These are phyloP conservation scores for Yueomyces sinensis DNA, from an alignment of 805 yeast species.

Conservation along the genomic window DNA sequence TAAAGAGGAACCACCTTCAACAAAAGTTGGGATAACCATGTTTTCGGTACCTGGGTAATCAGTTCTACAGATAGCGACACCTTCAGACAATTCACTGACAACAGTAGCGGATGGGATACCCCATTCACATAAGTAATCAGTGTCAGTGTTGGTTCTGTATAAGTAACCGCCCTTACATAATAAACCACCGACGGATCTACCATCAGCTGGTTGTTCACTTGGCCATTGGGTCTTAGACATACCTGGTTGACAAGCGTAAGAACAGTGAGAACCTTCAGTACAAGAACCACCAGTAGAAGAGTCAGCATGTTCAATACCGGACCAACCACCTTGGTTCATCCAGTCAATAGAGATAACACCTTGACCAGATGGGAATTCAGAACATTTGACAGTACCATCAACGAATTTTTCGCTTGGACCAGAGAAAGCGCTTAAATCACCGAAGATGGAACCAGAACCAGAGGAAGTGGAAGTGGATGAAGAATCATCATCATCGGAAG, in stretches of 20 bases:
- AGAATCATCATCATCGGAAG: too few species aligned
- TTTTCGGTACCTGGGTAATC: slow-evolving; percentile 99
- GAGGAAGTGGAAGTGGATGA: slow-evolving; percentile 24
- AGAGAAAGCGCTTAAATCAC: slow-evolving; percentile 47
- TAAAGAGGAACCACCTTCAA: slow-evolving; percentile 50
- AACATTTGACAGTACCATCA: slow-evolving; percentile 62
- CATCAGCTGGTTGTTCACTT: slow-evolving; percentile 69
- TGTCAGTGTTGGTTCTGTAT: slow-evolving; percentile 63
- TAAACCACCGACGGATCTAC: slow-evolving; percentile 93
- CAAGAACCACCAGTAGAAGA: slow-evolving; percentile 60
- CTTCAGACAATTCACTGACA: slow-evolving; percentile 46
- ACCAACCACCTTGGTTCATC: slow-evolving; percentile 40
- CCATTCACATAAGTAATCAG: slow-evolving; percentile 78
- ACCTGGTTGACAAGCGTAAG: slow-evolving; percentile 97
- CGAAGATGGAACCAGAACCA: slow-evolving; percentile 29
- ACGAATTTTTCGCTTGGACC: slow-evolving; percentile 47
- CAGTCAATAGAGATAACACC: slow-evolving; percentile 56
- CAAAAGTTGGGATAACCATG: slow-evolving; percentile 89
- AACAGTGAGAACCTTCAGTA: slow-evolving; percentile 86
- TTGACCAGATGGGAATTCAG: slow-evolving; percentile 57
- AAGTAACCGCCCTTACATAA: slow-evolving; percentile 74
- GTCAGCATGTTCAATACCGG: slow-evolving; percentile 25
- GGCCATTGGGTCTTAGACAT: slow-evolving; percentile 99
- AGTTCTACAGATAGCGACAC: slow-evolving; percentile 91
- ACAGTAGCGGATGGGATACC: slow-evolving; percentile 64